phyloP scores from a whole-genome alignment of 768 basidiomycete species.

The Russula lepida region DNA sequence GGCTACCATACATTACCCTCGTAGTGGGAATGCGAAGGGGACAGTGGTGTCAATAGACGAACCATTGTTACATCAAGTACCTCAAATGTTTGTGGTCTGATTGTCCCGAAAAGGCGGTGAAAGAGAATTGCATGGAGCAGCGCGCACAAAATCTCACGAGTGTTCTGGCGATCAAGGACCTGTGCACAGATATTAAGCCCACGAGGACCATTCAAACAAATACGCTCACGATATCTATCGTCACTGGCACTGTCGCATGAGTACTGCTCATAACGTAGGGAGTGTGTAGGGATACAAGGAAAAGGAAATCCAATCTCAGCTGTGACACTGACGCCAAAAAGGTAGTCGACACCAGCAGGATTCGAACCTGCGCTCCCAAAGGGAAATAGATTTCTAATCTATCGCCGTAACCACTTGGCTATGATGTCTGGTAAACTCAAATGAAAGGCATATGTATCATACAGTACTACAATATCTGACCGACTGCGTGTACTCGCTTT shows the following conservation, averaged over 20 bases:
- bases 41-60: constrained; percentile 18
- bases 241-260: constrained; percentile 42
- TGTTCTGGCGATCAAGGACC: constrained; percentile 64
- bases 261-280: constrained; percentile 16
- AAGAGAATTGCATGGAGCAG: constrained; percentile 79
- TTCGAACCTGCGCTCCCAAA: constrained; percentile 37
- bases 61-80: constrained; percentile 84
- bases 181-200: constrained; percentile 24
- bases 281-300: too few species aligned
- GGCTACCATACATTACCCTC: constrained; percentile 39
- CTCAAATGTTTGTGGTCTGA: constrained; percentile 70
- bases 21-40: not conserved
- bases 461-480: too few species aligned
- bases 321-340: not conserved
- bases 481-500: too few species aligned
- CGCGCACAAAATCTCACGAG: constrained; percentile 66
- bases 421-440: constrained; percentile 39
- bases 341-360: constrained; percentile 36
- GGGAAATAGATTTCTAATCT: constrained; percentile 47
- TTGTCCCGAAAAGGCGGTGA: constrained; percentile 72
- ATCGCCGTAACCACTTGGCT: constrained; percentile 72
- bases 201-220: not conserved
- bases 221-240: constrained; percentile 39
- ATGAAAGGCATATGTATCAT: not conserved
- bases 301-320: not conserved